Percentiles rank a stretch among this genome's conserved stretches.
These are phyloP conservation scores for Pseudocercospora fuligena DNA, from an alignment of 2,329 filamentous ascomycete species.

Conservation along the genomic window DNA sequence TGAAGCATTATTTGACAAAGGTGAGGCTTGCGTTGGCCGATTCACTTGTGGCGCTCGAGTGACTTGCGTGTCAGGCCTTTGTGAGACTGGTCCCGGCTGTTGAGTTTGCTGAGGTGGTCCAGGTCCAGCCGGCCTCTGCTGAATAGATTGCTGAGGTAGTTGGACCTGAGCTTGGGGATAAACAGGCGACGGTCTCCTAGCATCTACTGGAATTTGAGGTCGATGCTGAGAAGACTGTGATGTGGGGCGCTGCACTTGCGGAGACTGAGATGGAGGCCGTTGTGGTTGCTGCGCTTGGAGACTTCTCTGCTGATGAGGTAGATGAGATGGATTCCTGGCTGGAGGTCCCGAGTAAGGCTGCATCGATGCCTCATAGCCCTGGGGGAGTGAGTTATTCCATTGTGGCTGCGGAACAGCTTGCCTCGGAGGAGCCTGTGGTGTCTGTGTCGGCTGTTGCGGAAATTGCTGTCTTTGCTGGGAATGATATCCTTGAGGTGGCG, in stretches of 20 bases:
- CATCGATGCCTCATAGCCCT: slow-evolving; percentile 6
- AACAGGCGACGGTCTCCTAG: slow-evolving; percentile 8
- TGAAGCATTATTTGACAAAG: background rate
- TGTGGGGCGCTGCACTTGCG: slow-evolving; percentile 1
- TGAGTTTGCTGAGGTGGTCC: background rate
- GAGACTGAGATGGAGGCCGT: slow-evolving; percentile 10
- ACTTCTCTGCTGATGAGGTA: slow-evolving; percentile 14
- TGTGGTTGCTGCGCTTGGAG: slow-evolving; percentile 16
- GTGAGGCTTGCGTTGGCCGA: background rate
- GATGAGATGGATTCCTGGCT: slow-evolving; percentile 2
- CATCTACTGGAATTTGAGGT: background rate
- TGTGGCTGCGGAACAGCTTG: slow-evolving; percentile 12
- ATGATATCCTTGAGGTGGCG: slow-evolving; percentile 15
- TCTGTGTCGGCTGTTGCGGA: slow-evolving; percentile 4
- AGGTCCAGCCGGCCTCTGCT: background rate
- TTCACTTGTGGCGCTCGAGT: background rate
- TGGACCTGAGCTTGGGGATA: background rate
- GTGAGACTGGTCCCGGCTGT: background rate
- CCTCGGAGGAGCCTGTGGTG: slow-evolving; percentile 16
- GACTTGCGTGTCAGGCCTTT: background rate
- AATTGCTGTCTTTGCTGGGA: slow-evolving; percentile 19
- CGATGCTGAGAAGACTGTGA: slow-evolving; percentile 7
- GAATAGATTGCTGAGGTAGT: background rate
- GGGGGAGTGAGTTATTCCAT: slow-evolving; percentile 7
- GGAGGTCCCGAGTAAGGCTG: slow-evolving; percentile 3